Percentiles rank a stretch among this genome's conserved stretches.
These are phyloP conservation scores for Eremochloa ophiuroides DNA, from an alignment of 176 grass and related monocot genomes.

Conservation along the genomic window DNA sequence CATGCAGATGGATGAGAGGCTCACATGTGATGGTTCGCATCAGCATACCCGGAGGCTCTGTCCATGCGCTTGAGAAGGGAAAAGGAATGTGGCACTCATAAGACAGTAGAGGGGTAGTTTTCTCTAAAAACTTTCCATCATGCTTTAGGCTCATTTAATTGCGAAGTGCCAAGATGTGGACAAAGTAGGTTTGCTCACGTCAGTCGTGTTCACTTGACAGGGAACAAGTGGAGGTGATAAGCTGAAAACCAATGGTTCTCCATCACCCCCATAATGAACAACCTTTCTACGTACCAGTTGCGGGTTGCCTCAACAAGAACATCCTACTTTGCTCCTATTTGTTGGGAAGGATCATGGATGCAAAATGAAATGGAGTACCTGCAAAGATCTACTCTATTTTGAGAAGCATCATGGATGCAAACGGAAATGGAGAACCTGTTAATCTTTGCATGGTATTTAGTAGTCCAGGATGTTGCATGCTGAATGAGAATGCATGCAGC, in stretches of 20 bases:
- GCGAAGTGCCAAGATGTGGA: neutral
- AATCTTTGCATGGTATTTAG: constrained; percentile 13
- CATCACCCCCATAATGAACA: constrained; percentile 6
- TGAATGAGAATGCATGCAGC: neutral
- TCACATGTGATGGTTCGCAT: constrained; percentile 83
- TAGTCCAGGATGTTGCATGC: constrained; percentile 15
- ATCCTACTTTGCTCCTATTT: neutral
- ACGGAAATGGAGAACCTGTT: neutral
- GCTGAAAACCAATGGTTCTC: constrained; percentile 9
- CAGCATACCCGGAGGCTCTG: constrained; percentile 84
- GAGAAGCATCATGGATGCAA: neutral
- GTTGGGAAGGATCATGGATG: neutral
- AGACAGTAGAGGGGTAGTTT: constrained; percentile 13
- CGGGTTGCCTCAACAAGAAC: neutral
- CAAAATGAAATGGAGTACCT: neutral
- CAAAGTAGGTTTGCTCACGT: constrained; percentile 22
- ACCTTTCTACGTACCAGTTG: neutral
- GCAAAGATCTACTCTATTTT: neutral
- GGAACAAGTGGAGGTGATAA: constrained; percentile 18
- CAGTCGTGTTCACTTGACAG: constrained; percentile 18
- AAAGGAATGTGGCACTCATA: neutral
- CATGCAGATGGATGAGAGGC: constrained; percentile 69
- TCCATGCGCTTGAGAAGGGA: constrained; percentile 63
- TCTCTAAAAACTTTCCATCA: neutral
- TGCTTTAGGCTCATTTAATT: neutral